These are phyloP conservation scores for Boletus sp. DNA, from an alignment of 768 basidiomycete genomes.

Conservation along the genomic window DNA sequence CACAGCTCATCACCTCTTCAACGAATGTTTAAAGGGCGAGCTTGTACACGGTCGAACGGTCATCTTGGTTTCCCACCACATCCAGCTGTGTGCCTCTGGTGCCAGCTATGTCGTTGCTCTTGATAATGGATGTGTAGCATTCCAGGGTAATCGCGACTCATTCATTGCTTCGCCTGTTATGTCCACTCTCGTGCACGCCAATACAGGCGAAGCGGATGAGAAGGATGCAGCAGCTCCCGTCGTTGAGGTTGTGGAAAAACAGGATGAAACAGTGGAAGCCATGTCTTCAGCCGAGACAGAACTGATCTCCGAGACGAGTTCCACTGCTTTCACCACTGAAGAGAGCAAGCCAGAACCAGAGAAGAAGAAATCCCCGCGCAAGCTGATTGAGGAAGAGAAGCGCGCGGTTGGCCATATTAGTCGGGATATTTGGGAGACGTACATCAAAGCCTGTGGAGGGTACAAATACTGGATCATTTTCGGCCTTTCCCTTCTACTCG, in stretches of 20 bases:
- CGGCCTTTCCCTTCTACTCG: constrained; percentile 48
- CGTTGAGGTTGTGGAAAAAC: constrained; percentile 1
- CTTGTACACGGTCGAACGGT: constrained; percentile 78
- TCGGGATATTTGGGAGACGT: constrained; percentile 62
- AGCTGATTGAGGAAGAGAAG: constrained; percentile 82
- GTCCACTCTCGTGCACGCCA: constrained; percentile 62
- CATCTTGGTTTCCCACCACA: constrained; percentile 91
- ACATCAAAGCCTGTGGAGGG: constrained; percentile 51
- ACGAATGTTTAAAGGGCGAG: constrained; percentile 77
- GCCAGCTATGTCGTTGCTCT: constrained; percentile 82
- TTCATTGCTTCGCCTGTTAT: constrained; percentile 72
- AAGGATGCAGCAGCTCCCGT: constrained; percentile 37
- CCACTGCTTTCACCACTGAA: constrained; percentile 39
- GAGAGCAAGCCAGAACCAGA: constrained; percentile 36
- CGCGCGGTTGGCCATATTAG: constrained; percentile 73
- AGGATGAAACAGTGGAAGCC: constrained; percentile 14
- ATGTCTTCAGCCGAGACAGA: constrained; percentile 23
- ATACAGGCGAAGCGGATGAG: constrained; percentile 36
- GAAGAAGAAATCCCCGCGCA: constrained; percentile 67
- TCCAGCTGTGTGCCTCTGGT: constrained; percentile 80
- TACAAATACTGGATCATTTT: constrained; percentile 59
- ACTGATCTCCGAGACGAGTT: constrained; percentile 41
- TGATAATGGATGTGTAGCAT: constrained; percentile 67
- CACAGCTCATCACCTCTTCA: constrained; percentile 80
- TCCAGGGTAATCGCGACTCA: constrained; percentile 60